A percentile compares a stretch with the other conserved stretches of the same genome.
Evolutionary conservation across 768 basidiomycete species (phyloP).

Genomic region (Baorangia bicolor): DNA sequence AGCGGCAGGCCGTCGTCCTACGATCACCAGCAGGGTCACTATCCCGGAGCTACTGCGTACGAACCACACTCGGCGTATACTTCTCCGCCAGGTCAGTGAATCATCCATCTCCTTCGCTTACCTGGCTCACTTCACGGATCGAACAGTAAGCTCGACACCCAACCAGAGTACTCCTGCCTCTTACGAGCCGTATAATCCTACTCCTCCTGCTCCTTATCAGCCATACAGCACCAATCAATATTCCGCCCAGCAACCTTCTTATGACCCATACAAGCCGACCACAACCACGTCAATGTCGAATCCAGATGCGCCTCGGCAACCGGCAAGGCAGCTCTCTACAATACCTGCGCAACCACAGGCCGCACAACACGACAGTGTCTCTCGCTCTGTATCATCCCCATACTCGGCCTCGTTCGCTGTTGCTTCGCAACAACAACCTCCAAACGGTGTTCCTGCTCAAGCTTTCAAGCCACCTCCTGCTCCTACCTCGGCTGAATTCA

Average conservation of each 20-base stretch:
- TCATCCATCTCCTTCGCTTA: background rate
- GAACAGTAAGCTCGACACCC: conserved; percentile 11
- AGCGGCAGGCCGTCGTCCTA: conserved; percentile 16
- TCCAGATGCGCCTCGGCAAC: conserved; percentile 22
- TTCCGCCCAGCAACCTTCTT: conserved; percentile 16
- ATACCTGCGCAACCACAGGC: conserved; percentile 21
- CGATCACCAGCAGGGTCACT: conserved; percentile 33
- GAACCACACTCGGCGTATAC: conserved; percentile 19
- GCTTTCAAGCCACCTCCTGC: conserved; percentile 34
- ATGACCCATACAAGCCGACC: conserved; percentile 40
- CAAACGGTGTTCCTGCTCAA: conserved; percentile 26
- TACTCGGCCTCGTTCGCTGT: conserved; percentile 19
- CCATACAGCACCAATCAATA: conserved; percentile 14
- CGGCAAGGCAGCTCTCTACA: conserved; percentile 8
- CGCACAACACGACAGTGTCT: conserved; percentile 33
- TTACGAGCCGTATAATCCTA: conserved; percentile 28
- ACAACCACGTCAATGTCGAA: conserved; percentile 15
- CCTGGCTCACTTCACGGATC: conserved; percentile 4
- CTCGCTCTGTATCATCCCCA: conserved; percentile 26
- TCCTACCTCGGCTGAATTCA: conserved; percentile 46
- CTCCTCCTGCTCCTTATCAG: conserved; percentile 17
- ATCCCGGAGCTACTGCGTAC: conserved; percentile 30
- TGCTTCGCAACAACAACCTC: conserved; percentile 12
- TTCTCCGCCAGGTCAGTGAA: conserved; percentile 26
- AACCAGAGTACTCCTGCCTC: conserved; percentile 13